Conservation (phyloP, 1,284 basidiomycete species). For the Lignosus rhinocerotis region DNA sequence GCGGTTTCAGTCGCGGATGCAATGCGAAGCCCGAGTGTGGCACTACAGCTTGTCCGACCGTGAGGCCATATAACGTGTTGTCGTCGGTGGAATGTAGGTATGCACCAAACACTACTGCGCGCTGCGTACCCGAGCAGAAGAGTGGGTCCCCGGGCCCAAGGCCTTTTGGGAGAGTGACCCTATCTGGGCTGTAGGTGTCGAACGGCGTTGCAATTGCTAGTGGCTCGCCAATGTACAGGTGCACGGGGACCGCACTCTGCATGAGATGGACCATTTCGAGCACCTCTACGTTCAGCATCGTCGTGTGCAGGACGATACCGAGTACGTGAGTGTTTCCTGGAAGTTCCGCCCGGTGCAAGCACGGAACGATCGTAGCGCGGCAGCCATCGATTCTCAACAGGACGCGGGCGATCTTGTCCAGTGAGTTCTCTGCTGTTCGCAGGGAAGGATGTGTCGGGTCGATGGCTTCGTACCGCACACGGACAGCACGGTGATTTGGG, state of each 20-base stretch:
- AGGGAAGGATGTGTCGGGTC: slow-evolving; percentile 14
- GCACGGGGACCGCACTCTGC: slow-evolving; percentile 18
- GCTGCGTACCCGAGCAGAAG: slow-evolving; percentile 19
- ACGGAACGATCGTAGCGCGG: slow-evolving; percentile 19
- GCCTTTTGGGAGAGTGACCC: slow-evolving; percentile 13
- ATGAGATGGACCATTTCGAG: slow-evolving; percentile 20
- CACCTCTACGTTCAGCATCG: slow-evolving; percentile 19
- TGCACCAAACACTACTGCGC: slow-evolving; percentile 16
- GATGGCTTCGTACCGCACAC: slow-evolving; percentile 21
- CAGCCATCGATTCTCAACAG: slow-evolving; percentile 12
- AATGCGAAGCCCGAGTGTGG: slow-evolving; percentile 16
- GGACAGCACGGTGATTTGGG: slow-evolving; percentile 17
- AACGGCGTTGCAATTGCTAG: slow-evolving; percentile 21
- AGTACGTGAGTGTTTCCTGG: not conserved
- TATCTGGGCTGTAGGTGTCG: slow-evolving; percentile 23
- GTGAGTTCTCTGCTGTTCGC: slow-evolving; percentile 10
- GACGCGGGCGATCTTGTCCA: slow-evolving; percentile 14
- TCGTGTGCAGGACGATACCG: slow-evolving; percentile 18
- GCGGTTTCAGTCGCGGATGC: slow-evolving; percentile 17
- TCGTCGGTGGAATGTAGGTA: slow-evolving; percentile 18
- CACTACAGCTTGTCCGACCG: slow-evolving; percentile 21
- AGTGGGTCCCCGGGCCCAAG: slow-evolving; percentile 20
- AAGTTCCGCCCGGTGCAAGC: slow-evolving; percentile 10
- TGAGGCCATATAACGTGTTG: slow-evolving; percentile 17
- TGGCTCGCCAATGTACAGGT: slow-evolving; percentile 25